Evolutionary conservation across 1,139 yeast species (phyloP).

Genomic region (Pichia sp.): DNA sequence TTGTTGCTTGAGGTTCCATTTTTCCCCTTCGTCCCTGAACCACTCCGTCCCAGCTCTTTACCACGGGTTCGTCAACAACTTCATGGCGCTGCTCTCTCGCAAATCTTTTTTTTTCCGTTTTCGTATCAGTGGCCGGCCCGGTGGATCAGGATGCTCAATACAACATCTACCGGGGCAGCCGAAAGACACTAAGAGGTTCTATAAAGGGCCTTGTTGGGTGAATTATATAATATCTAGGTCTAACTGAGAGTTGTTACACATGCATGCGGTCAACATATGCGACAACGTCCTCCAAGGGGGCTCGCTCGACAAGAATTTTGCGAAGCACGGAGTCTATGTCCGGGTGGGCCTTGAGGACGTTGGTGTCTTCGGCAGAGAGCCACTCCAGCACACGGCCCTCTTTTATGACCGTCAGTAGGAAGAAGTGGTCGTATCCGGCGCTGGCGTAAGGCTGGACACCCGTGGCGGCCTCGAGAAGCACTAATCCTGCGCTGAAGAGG

Average conservation of each 20-base stretch:
- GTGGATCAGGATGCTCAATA: neutral
- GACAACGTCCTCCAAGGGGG: constrained; percentile 1
- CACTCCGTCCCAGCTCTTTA: neutral
- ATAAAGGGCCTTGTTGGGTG: no score
- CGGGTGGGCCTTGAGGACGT: constrained; percentile 14
- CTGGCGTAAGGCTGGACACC: constrained; percentile 34
- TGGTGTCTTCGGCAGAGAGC: constrained; percentile 24
- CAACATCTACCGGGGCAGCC: neutral
- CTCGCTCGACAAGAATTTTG: constrained; percentile 2
- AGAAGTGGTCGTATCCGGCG: constrained; percentile 25
- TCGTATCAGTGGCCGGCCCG: neutral
- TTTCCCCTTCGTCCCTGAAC: neutral
- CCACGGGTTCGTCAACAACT: neutral
- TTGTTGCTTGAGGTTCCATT: neutral
- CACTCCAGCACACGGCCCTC: constrained; percentile 28
- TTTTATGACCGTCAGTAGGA: constrained; percentile 26
- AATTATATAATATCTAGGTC: neutral
- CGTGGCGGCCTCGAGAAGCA: constrained; percentile 33
- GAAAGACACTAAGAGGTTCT: no score
- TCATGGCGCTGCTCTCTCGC: neutral
- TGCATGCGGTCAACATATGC: neutral
- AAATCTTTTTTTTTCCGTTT: neutral
- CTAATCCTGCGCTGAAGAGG: constrained; percentile 34
- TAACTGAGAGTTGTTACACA: neutral
- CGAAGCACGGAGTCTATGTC: neutral